Evolutionary conservation across 2,329 filamentous ascomycete genomes (phyloP).

Genomic region (Hyphodiscus sp.): DNA sequence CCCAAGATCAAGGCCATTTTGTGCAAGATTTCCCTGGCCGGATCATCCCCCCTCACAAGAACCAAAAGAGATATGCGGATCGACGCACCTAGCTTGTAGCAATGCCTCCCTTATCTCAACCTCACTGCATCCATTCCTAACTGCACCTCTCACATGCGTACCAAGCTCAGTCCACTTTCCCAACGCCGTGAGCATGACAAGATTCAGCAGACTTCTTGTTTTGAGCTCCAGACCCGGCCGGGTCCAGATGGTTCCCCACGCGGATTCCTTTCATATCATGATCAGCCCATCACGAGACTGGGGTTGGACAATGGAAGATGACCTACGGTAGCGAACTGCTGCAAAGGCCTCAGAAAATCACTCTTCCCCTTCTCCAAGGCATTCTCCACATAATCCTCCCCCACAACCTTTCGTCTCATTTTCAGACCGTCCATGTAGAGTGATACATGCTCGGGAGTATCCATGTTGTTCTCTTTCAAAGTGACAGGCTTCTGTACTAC

Average conservation of each 20-base stretch:
- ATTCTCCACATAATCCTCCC: constrained; percentile 24
- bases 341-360: constrained; percentile 25
- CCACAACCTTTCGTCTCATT: constrained; percentile 1
- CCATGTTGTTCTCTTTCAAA: constrained; percentile 24
- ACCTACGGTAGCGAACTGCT: constrained; percentile 26
- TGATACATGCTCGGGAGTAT: constrained; percentile 14
- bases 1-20: too few species aligned
- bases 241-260: constrained; percentile 29
- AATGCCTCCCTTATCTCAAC: constrained; percentile 27
- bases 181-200: constrained; percentile 27
- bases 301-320: neutral
- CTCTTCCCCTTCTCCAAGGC: constrained; percentile 17
- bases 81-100: constrained; percentile 25
- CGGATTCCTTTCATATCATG: constrained; percentile 23
- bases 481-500: neutral
- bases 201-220: constrained; percentile 24
- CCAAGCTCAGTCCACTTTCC: constrained; percentile 27
- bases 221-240: constrained; percentile 23
- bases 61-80: too few species aligned
- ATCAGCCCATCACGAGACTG: too few species aligned
- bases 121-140: constrained; percentile 25
- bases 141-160: constrained; percentile 27
- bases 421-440: constrained; percentile 16
- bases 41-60: too few species aligned
- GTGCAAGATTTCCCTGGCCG: too few species aligned